Conservation (phyloP, 176 grass and related monocot genomes). For the Eleusine indica region DNA sequence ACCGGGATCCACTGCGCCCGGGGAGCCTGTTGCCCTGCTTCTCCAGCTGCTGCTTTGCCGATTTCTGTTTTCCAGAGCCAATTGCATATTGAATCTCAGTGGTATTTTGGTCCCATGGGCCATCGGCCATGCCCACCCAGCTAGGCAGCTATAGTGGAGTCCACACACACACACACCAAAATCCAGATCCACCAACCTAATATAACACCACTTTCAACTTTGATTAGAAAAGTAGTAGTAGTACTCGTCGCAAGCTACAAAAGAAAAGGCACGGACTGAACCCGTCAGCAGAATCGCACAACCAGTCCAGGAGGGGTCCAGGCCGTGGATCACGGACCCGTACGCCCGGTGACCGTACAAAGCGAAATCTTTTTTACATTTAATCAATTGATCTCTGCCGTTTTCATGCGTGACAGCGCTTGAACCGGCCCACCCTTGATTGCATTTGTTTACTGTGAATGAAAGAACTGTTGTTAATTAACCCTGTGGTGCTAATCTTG, state of each 20-base stretch:
- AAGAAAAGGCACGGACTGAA: background rate
- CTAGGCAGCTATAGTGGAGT: too few species aligned
- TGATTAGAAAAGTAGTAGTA: background rate
- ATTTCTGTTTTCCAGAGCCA: too few species aligned
- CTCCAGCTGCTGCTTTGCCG: too few species aligned
- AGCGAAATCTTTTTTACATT: background rate
- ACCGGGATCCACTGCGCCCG: constrained; percentile 6
- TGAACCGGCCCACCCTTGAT: too few species aligned
- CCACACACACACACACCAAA: background rate
- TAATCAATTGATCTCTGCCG: too few species aligned
- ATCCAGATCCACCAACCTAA: background rate
- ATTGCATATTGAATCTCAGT: too few species aligned
- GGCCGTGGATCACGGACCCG: constrained; percentile 5
- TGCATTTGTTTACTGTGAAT: too few species aligned
- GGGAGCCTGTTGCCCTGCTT: too few species aligned
- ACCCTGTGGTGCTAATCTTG: background rate
- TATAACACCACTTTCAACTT: background rate
- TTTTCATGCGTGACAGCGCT: background rate
- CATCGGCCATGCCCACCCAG: too few species aligned
- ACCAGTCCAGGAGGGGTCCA: background rate
- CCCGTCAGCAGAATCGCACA: background rate
- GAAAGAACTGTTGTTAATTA: background rate
- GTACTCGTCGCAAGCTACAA: background rate
- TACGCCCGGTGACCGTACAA: constrained; percentile 11
- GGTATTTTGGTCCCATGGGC: too few species aligned